Evolutionary conservation across 148 eudicot species (phyloP), one percentile per base, ranked within the genome.

Genomic region (Nepenthes mirabilis): DNA sequence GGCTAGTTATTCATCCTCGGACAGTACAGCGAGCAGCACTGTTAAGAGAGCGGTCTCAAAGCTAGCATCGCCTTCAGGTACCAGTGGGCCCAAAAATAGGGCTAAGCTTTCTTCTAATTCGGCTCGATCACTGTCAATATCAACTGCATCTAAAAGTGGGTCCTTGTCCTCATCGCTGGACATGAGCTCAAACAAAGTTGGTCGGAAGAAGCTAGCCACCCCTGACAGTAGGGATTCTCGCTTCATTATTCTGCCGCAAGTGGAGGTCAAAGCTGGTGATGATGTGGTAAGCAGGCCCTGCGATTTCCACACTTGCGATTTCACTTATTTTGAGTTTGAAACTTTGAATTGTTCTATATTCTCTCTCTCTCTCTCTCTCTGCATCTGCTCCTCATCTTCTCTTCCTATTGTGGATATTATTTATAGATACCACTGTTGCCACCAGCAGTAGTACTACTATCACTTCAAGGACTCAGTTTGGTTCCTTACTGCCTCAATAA

Each of bases 221-320:
- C 74, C 88, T 37, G 91, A 89, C 43, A 69, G 77, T 36, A 79
- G 80, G 73, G 99, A 86, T 74, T 86, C 97, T 66, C 87, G 83
- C 47, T 79, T 88, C 50, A 65, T 85, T 60, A 71, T 75, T 70
- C 82, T 84, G 68, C 96, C 99, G 33, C 88, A 89, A 68, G 87
- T 93, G 60, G 98, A 88, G 67, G 65, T 73, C 70, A 93, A 84
- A 78, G 91, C 87, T 65, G 80, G 95, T 55, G 99, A 93, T 86
- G 97, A 86, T 70, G 82, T 89, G 89, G 99, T 93, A 86, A 72
- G 84, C 48, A 9, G 23, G 49, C 13, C 55, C n/a, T 37, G 35
- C 9, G 33, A 59, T 23, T 47, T 12, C 4, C 5, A 33, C n/a
- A 14, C 57, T 49, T 49, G 14, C 12, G 0, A 5, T 49, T 10